Conservation (phyloP, 768 basidiomycete species). For the Russula sp. region DNA sequence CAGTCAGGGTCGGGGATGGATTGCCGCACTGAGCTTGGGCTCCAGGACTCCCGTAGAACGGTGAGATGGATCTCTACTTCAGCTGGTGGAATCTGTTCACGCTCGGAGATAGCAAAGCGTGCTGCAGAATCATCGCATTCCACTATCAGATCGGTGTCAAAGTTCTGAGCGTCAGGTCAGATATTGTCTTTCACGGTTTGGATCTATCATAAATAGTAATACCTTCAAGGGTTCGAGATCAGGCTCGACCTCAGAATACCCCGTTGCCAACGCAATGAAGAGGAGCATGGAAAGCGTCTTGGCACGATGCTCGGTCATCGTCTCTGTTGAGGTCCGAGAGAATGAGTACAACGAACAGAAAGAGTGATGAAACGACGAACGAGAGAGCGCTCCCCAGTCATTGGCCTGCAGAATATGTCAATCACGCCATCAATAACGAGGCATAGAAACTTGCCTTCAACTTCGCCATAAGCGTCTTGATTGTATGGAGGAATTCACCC, state of each 20-base stretch:
- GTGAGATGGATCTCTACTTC: conserved; percentile 28
- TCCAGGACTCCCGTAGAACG: conserved; percentile 30
- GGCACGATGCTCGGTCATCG: conserved; percentile 43
- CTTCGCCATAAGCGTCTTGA: conserved; percentile 66
- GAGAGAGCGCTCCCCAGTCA: conserved; percentile 62
- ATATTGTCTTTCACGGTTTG: not conserved
- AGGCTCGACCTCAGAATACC: conserved; percentile 41
- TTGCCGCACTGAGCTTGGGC: conserved; percentile 31
- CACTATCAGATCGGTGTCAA: conserved; percentile 44
- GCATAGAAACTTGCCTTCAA: conserved; percentile 39
- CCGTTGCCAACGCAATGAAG: conserved; percentile 43
- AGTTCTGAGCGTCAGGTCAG: conserved; percentile 34
- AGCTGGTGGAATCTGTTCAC: conserved; percentile 17
- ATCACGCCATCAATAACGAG: not conserved
- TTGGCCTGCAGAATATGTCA: conserved; percentile 40
- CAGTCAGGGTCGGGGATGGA: conserved; percentile 38
- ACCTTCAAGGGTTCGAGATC: conserved; percentile 49
- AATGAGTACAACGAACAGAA: not conserved
- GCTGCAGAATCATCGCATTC: conserved; percentile 34
- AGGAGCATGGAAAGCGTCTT: conserved; percentile 35
- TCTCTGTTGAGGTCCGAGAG: conserved; percentile 33
- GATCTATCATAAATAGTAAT: not conserved
- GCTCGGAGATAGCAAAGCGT: conserved; percentile 32
- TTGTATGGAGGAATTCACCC: conserved; percentile 47
- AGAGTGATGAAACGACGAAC: conserved; percentile 33